Conservation (phyloP, 2,329 filamentous ascomycete genomes). For the Epichloe amarillans region DNA sequence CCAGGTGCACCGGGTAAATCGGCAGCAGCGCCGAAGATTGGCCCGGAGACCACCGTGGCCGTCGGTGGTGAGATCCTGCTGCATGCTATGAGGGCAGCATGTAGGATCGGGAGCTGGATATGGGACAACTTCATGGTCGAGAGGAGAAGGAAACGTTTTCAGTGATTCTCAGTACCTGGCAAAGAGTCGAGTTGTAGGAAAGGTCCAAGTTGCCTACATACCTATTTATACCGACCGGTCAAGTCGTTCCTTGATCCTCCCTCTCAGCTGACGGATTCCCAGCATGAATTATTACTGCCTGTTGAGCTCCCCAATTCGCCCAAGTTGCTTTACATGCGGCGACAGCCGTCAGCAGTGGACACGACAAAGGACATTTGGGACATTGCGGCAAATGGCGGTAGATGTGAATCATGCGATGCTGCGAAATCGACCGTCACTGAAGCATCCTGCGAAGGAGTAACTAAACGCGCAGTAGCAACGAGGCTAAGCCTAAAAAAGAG, state of each 20-base stretch:
- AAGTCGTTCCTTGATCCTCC: neutral
- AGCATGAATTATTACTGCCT: neutral
- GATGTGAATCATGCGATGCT: neutral
- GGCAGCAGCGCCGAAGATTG: conserved; percentile 7
- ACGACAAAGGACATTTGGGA: neutral
- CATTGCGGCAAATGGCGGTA: neutral
- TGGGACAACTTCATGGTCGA: neutral
- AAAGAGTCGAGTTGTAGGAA: neutral
- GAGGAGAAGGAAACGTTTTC: neutral
- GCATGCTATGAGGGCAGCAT: neutral
- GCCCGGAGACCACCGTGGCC: conserved; percentile 9
- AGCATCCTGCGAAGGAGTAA: too few species aligned
- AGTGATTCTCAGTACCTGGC: neutral
- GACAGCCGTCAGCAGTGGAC: neutral
- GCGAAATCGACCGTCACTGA: neutral
- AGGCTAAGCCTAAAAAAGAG: too few species aligned
- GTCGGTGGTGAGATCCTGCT: conserved; percentile 1
- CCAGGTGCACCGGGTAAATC: conserved; percentile 8
- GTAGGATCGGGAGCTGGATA: neutral
- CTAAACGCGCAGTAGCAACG: too few species aligned
- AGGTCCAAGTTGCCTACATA: too few species aligned
- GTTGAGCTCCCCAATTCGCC: neutral
- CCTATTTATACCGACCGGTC: neutral
- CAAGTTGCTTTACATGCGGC: neutral
- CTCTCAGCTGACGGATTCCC: neutral